Evolutionary conservation across 2,329 filamentous ascomycete species (phyloP).

Genomic region (Calonectria honghensis): DNA sequence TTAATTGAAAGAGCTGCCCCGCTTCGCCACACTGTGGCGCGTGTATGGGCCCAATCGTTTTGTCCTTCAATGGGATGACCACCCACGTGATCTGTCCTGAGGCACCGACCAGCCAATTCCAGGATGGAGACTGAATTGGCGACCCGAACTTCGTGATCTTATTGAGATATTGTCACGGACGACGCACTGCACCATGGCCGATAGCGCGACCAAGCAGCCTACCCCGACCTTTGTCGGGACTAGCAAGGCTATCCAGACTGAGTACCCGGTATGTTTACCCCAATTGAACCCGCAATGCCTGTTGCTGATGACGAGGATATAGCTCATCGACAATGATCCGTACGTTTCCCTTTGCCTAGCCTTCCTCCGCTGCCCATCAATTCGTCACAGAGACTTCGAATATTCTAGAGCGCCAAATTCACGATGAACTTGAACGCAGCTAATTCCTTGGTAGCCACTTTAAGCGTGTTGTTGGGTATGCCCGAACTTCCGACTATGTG

Average conservation of each 20-base stretch:
- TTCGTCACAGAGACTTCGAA: constrained; percentile 10
- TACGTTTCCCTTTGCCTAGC: constrained; percentile 66
- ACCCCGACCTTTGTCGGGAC: constrained; percentile 61
- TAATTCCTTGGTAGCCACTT: constrained; percentile 80
- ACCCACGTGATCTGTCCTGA: constrained; percentile 59
- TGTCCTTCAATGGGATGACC: constrained; percentile 46
- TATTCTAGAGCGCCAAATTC: not conserved
- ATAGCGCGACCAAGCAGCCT: constrained; percentile 62
- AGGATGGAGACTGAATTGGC: constrained; percentile 52
- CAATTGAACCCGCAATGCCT: constrained; percentile 45
- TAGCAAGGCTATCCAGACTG: constrained; percentile 86
- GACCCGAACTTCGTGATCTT: constrained; percentile 53
- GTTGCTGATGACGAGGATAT: constrained; percentile 57
- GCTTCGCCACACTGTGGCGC: constrained; percentile 18
- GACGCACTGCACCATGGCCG: constrained; percentile 61
- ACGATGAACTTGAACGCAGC: constrained; percentile 54
- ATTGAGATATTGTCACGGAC: constrained; percentile 56
- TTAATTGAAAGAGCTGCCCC: constrained; percentile 49
- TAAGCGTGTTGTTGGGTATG: constrained; percentile 91
- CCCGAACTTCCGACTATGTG: constrained; percentile 88
- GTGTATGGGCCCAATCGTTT: constrained; percentile 47
- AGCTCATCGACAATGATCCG: constrained; percentile 99
- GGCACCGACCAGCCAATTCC: constrained; percentile 52
- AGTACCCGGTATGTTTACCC: constrained; percentile 84
- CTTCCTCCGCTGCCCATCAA: constrained; percentile 26